A percentile compares a stretch with the other conserved stretches of the same genome.
Evolutionary conservation across 345 rosid genomes (phyloP).

Genomic region (Aquilaria yunnanensis): DNA sequence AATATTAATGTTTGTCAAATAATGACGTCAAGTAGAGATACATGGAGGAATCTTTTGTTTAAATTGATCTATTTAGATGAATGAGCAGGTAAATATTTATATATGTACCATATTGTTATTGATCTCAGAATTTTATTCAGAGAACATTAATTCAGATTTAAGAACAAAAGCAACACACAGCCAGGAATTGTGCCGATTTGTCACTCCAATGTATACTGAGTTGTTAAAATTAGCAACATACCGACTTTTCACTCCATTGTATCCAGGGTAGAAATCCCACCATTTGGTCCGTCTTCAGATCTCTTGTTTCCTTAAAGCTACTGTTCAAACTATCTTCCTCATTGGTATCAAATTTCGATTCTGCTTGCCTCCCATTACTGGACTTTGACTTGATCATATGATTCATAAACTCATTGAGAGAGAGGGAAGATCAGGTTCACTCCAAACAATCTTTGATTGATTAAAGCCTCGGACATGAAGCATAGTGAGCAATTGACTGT

Average conservation of each 20-base stretch:
- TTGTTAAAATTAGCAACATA: background rate
- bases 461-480: conserved; percentile 14
- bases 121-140: no score
- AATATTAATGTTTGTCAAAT: no score
- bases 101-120: no score
- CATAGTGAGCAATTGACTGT: conserved; percentile 18
- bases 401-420: conserved; percentile 12
- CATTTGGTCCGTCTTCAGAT: conserved; percentile 21
- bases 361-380: background rate
- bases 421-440: conserved; percentile 9
- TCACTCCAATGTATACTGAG: no score
- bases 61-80: no score
- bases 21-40: no score
- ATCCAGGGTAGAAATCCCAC: conserved; percentile 26
- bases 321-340: conserved; percentile 7
- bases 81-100: no score
- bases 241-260: conserved; percentile 21
- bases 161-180: no score
- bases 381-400: conserved; percentile 11
- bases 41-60: no score
- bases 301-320: conserved; percentile 19
- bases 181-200: no score
- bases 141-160: no score
- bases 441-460: conserved; percentile 18
- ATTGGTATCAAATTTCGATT: conserved; percentile 7